These are phyloP conservation scores for Paspalum vaginatum DNA, from an alignment of 176 grass and related monocot genomes.

Conservation along the genomic window DNA sequence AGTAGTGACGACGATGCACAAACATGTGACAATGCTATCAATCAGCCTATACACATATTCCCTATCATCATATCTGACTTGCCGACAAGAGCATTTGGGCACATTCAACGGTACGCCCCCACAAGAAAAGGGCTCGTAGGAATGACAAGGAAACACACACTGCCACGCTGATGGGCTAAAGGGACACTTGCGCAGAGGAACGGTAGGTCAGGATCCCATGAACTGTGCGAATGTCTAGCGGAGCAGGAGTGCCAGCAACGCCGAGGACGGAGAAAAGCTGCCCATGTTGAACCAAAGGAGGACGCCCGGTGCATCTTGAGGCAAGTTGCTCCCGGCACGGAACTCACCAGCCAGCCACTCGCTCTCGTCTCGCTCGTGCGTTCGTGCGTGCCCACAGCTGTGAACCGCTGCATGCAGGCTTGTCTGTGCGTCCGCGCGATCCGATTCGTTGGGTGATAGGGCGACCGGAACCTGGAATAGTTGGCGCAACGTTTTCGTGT, in stretches of 20 bases:
- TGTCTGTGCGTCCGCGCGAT: not conserved
- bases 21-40: not conserved
- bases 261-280: not conserved
- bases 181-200: constrained; percentile 11
- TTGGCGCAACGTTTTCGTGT: constrained; percentile 39
- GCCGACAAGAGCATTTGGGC: constrained; percentile 54
- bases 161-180: constrained; percentile 29
- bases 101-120: constrained; percentile 46
- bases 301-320: not conserved
- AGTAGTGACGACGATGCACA: constrained; percentile 4
- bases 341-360: constrained; percentile 5
- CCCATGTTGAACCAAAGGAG: constrained; percentile 9
- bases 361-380: not conserved
- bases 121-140: not conserved
- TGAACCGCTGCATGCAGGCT: not conserved
- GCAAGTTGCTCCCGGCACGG: constrained; percentile 26
- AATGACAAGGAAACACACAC: constrained; percentile 52
- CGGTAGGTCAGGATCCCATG: constrained; percentile 45
- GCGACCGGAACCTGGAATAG: constrained; percentile 51
- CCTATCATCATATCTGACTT: constrained; percentile 37
- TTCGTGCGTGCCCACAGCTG: not conserved
- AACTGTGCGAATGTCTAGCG: constrained; percentile 52
- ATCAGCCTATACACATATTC: constrained; percentile 21
- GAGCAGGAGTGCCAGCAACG: constrained; percentile 44
- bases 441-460: constrained; percentile 12